Conservation (phyloP, 2,329 filamentous ascomycete species). For the Cercospora sp. region DNA sequence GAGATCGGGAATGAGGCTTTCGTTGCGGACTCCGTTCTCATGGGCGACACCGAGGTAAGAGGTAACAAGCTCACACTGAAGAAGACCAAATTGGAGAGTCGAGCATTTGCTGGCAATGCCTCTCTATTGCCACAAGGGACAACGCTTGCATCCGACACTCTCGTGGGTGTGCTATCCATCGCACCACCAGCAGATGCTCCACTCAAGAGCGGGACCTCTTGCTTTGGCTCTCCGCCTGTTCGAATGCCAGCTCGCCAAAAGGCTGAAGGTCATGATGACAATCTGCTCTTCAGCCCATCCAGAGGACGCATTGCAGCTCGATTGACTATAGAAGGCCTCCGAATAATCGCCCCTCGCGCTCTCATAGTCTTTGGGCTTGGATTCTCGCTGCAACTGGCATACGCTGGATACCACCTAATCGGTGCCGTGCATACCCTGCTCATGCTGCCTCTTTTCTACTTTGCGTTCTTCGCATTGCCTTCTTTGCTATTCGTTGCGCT, state of each 20-base stretch:
- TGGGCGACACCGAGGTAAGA: slow-evolving; percentile 26
- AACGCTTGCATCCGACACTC: slow-evolving; percentile 26
- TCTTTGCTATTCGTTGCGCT: slow-evolving; percentile 23
- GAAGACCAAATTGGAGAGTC: slow-evolving; percentile 28
- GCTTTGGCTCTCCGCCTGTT: slow-evolving; percentile 30
- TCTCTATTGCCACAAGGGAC: slow-evolving; percentile 30
- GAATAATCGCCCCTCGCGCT: slow-evolving; percentile 32
- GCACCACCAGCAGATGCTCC: slow-evolving; percentile 25
- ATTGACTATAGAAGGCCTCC: slow-evolving; percentile 29
- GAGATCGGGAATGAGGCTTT: slow-evolving; percentile 31
- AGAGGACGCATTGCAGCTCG: slow-evolving; percentile 27
- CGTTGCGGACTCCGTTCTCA: slow-evolving; percentile 28
- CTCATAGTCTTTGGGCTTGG: slow-evolving; percentile 33
- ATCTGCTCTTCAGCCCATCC: slow-evolving; percentile 29
- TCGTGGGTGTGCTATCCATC: slow-evolving; percentile 30
- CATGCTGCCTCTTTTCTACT: slow-evolving; percentile 32
- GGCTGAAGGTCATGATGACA: slow-evolving; percentile 27
- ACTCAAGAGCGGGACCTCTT: slow-evolving; percentile 25
- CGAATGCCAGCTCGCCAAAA: slow-evolving; percentile 32
- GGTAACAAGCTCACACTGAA: slow-evolving; percentile 28
- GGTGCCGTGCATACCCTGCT: slow-evolving; percentile 31
- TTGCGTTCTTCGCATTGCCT: slow-evolving; percentile 30
- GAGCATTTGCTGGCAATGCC: slow-evolving; percentile 30
- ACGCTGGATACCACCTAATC: slow-evolving; percentile 25
- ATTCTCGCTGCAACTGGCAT: slow-evolving; percentile 27